Conservation (phyloP, 176 grass and related monocot species). For the Themeda triandra region DNA sequence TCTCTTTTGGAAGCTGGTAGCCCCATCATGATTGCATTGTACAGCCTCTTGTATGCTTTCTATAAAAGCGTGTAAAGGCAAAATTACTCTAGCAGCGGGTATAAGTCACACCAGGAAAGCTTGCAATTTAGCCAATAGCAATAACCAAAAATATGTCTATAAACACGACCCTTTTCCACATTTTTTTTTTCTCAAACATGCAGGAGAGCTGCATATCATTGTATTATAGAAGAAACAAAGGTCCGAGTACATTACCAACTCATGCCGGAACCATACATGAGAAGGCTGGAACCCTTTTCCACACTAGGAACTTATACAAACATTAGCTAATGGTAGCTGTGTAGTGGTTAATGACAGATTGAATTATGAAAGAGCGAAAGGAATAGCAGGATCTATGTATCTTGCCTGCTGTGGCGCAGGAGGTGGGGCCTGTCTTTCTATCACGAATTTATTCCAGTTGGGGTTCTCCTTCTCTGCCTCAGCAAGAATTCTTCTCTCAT, state of each 20-base stretch:
- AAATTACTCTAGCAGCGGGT: background rate
- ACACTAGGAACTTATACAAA: background rate
- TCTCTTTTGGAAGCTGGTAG: background rate
- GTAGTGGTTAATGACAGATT: background rate
- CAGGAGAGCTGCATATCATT: too few relatives aligned
- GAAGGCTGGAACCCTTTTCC: too few relatives aligned
- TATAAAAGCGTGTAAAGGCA: background rate
- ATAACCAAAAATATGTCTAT: background rate
- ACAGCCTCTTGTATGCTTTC: background rate
- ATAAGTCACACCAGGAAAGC: background rate
- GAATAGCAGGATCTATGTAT: slow-evolving; percentile 14
- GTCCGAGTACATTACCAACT: too few relatives aligned
- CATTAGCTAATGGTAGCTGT: background rate
- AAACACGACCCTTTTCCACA: background rate
- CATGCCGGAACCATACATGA: too few relatives aligned
- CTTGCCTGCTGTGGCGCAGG: slow-evolving; percentile 26
- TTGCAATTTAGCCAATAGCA: background rate
- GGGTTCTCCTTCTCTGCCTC: slow-evolving; percentile 90
- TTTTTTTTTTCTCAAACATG: too few relatives aligned
- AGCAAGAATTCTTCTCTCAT: slow-evolving; percentile 85
- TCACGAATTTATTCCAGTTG: slow-evolving; percentile 73
- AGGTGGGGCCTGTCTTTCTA: slow-evolving; percentile 45
- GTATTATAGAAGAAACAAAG: too few relatives aligned
- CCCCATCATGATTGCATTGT: background rate
- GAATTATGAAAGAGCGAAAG: background rate